A percentile compares a stretch with the other conserved stretches of the same genome.
Evolutionary conservation across 1,284 basidiomycete species (phyloP).

Genomic region (Apiotrichum mycotoxinovorans): DNA sequence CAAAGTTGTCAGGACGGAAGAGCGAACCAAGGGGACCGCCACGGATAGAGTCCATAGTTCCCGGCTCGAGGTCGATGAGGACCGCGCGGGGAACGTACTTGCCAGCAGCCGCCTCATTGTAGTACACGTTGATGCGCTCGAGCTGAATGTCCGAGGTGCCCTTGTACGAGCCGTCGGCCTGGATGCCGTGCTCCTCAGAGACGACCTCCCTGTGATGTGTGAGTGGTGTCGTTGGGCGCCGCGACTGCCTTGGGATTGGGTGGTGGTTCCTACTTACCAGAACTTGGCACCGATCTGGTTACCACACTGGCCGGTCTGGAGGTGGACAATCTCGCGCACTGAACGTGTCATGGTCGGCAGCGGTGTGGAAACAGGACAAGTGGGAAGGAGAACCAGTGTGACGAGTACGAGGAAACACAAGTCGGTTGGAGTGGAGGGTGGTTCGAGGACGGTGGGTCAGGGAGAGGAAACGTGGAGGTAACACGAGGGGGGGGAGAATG

Average conservation of each 20-base stretch:
- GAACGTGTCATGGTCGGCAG: conserved; percentile 26
- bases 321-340: conserved; percentile 94
- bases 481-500: no score
- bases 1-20: conserved; percentile 60
- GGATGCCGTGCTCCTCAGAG: conserved; percentile 96
- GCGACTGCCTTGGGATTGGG: no score
- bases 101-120: conserved; percentile 79
- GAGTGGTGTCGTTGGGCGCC: no score
- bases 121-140: conserved; percentile 95
- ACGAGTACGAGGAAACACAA: no score
- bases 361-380: not conserved
- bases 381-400: not conserved
- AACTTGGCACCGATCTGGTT: conserved; percentile 99
- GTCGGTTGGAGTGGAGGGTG: no score
- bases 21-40: conserved; percentile 57
- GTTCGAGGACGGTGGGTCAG: no score
- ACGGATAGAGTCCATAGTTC: conserved; percentile 93
- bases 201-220: conserved; percentile 57
- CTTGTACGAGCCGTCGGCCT: conserved; percentile 84
- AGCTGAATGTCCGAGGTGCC: conserved; percentile 93
- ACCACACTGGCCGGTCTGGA: conserved; percentile 95
- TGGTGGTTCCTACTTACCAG: conserved; percentile 97
- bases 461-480: no score
- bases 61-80: conserved; percentile 90
- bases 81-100: conserved; percentile 97